phyloP scores from a whole-genome alignment of 129 eudicot genomes.

The Tanacetum coccineum region DNA sequence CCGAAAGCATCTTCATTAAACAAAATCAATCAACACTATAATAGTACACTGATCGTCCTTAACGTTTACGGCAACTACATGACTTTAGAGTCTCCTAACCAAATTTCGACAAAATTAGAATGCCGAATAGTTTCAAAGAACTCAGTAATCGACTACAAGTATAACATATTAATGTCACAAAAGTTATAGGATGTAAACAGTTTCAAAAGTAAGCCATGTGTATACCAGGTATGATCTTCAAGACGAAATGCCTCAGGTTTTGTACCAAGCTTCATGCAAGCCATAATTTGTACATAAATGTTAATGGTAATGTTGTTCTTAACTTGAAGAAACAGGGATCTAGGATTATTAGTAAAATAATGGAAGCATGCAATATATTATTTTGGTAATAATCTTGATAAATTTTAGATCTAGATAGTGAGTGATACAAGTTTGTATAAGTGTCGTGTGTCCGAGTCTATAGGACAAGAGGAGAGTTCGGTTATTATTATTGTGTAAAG shows the following conservation, averaged over 20 bases:
- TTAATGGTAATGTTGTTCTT: neutral
- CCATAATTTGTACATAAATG: slow-evolving; percentile 37
- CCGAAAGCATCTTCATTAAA: neutral
- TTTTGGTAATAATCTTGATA: slow-evolving; percentile 23
- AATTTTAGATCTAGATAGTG: slow-evolving; percentile 29
- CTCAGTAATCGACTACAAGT: neutral
- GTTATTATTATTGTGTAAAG: neutral
- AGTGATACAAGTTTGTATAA: neutral
- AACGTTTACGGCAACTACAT: neutral
- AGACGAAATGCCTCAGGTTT: slow-evolving; percentile 68
- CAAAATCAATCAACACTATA: neutral
- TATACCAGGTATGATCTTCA: slow-evolving; percentile 60
- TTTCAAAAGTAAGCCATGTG: neutral
- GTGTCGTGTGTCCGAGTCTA: slow-evolving; percentile 37
- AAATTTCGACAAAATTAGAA: neutral
- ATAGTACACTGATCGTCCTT: neutral
- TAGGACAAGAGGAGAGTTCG: slow-evolving; percentile 28
- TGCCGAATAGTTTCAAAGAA: neutral
- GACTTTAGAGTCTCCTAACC: neutral
- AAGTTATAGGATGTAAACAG: neutral
- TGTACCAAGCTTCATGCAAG: slow-evolving; percentile 63
- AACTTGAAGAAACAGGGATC: slow-evolving; percentile 26
- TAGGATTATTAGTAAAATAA: slow-evolving; percentile 11
- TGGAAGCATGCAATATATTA: neutral
- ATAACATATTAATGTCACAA: too few species aligned